Conservation (phyloP, 2,329 filamentous ascomycete species). For the Elsinoe australis region DNA sequence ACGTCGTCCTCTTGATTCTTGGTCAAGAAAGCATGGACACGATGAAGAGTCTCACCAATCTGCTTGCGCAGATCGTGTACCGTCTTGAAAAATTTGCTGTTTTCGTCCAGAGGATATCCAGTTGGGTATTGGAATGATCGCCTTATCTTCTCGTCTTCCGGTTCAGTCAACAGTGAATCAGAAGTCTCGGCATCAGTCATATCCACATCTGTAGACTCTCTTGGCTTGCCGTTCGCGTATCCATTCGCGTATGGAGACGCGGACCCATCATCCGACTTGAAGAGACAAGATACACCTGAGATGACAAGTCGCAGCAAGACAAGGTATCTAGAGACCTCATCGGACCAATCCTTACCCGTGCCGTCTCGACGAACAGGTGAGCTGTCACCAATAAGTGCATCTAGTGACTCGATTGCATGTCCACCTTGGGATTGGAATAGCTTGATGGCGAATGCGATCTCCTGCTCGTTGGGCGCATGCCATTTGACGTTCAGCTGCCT, state of each 20-base stretch:
- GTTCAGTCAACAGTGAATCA: conserved; percentile 47
- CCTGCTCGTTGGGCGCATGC: conserved; percentile 74
- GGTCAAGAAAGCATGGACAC: conserved; percentile 75
- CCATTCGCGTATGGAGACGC: conserved; percentile 30
- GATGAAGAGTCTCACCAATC: conserved; percentile 71
- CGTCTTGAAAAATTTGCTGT: conserved; percentile 58
- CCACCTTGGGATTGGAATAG: conserved; percentile 79
- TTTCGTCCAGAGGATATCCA: conserved; percentile 67
- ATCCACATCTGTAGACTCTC: conserved; percentile 28
- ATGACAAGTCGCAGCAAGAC: conserved; percentile 82
- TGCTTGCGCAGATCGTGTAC: conserved; percentile 76
- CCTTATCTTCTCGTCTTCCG: conserved; percentile 73
- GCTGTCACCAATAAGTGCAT: conserved; percentile 70
- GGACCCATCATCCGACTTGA: conserved; percentile 57
- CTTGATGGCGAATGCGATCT: conserved; percentile 82
- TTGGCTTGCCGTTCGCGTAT: conserved; percentile 52
- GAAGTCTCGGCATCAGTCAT: conserved; percentile 40
- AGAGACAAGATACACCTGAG: conserved; percentile 81
- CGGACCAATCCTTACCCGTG: conserved; percentile 97
- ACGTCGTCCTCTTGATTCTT: conserved; percentile 90
- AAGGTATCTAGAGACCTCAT: conserved; percentile 85
- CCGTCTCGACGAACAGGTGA: conserved; percentile 82
- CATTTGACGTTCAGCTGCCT: conserved; percentile 75
- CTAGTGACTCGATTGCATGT: conserved; percentile 65
- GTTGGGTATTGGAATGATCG: conserved; percentile 83